Conservation (phyloP, 129 eudicot species). For the Tanacetum coccineum region DNA sequence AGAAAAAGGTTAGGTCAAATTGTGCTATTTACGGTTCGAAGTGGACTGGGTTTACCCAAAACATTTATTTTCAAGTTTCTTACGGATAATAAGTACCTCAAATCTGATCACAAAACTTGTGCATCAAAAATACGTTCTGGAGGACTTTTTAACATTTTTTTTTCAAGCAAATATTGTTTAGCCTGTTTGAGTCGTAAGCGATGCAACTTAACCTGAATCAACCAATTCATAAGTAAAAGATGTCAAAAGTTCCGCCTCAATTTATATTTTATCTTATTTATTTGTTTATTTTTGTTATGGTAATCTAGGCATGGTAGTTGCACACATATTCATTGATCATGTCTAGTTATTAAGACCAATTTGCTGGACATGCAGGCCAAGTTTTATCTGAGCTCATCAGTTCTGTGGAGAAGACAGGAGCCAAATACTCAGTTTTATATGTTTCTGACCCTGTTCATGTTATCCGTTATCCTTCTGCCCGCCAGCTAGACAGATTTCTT, state of each 20-base stretch:
- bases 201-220: conserved; percentile 2
- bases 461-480: conserved; percentile 44
- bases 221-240: neutral
- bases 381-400: conserved; percentile 59
- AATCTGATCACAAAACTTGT: too few relatives aligned
- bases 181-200: neutral
- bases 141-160: neutral
- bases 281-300: neutral
- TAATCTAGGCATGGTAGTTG: neutral
- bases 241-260: neutral
- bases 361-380: conserved; percentile 51
- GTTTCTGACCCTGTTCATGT: conserved; percentile 67
- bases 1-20: too few relatives aligned
- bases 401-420: conserved; percentile 65
- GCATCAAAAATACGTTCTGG: too few relatives aligned
- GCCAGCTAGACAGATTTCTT: conserved; percentile 71
- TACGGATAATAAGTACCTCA: too few relatives aligned
- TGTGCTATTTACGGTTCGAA: neutral
- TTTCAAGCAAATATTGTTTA: neutral
- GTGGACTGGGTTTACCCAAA: neutral
- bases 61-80: neutral
- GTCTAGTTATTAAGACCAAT: neutral
- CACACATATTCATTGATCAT: neutral
- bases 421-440: conserved; percentile 67
- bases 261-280: neutral